Percentiles rank a stretch among this genome's conserved stretches.
phyloP scores from a whole-genome alignment of 139 green algal species.

The Zygnema cylindricum region DNA sequence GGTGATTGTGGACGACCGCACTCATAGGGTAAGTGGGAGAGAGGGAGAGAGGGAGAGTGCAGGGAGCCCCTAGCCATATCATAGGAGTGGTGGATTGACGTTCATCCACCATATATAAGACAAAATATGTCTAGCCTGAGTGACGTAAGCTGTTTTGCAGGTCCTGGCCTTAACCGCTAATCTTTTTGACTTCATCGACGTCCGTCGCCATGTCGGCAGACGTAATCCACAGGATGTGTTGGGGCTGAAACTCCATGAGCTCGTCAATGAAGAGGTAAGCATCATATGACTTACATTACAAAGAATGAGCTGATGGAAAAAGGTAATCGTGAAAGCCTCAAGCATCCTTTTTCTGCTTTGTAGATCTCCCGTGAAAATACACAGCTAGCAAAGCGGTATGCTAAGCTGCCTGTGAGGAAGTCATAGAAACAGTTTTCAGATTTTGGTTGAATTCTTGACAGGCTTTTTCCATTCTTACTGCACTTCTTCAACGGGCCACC shows the following conservation, averaged over 20 bases:
- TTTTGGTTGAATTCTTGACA: background rate
- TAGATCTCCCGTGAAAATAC: too few relatives aligned
- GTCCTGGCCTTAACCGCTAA: slow-evolving; percentile 22
- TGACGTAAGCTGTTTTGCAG: slow-evolving; percentile 15
- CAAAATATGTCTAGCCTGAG: too few relatives aligned
- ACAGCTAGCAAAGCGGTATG: too few relatives aligned
- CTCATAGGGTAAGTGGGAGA: slow-evolving; percentile 17
- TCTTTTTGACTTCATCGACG: slow-evolving; percentile 12
- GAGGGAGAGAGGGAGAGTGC: too few relatives aligned
- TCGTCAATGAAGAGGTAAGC: background rate
- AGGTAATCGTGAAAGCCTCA: too few relatives aligned
- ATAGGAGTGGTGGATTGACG: too few relatives aligned
- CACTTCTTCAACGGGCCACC: slow-evolving; percentile 15
- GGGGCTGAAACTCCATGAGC: slow-evolving; percentile 3
- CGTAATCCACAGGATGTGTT: background rate
- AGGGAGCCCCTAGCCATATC: too few relatives aligned
- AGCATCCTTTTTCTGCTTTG: too few relatives aligned
- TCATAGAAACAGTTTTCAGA: too few relatives aligned
- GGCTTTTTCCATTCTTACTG: background rate
- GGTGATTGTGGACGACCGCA: slow-evolving; percentile 20
- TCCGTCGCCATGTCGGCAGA: background rate
- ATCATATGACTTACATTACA: background rate
- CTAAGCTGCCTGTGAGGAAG: too few relatives aligned
- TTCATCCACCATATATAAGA: too few relatives aligned
- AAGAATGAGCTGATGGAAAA: too few relatives aligned